A percentile compares a stretch with the other conserved stretches of the same genome.
phyloP scores from a whole-genome alignment of 1,139 yeast species.

The Waltiozyma sp. region DNA sequence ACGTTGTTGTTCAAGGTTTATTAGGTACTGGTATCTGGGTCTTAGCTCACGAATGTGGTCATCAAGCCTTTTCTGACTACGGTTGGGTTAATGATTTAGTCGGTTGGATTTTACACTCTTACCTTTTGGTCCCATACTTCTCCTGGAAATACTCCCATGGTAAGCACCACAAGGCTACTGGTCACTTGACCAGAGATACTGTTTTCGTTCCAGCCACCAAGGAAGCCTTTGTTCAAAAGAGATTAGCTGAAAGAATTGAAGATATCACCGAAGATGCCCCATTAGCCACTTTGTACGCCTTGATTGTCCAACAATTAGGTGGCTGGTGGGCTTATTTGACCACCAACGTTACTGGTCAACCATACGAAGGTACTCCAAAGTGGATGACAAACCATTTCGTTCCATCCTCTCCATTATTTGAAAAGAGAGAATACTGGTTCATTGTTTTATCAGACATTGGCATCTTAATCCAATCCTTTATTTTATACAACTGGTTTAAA shows the following conservation, averaged over 20 bases:
- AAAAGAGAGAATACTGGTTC: slow-evolving; percentile 57
- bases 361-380: slow-evolving; percentile 40
- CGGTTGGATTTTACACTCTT: slow-evolving; percentile 79
- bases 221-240: slow-evolving; percentile 36
- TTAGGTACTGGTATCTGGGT: slow-evolving; percentile 79
- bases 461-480: slow-evolving; percentile 39
- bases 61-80: slow-evolving; percentile 71
- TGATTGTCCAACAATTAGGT: slow-evolving; percentile 62
- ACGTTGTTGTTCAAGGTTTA: slow-evolving; percentile 49
- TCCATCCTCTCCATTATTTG: slow-evolving; percentile 67
- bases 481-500: slow-evolving; percentile 54
- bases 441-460: slow-evolving; percentile 68
- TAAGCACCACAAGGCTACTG: slow-evolving; percentile 84
- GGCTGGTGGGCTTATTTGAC: slow-evolving; percentile 63
- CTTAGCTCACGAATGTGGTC: slow-evolving; percentile 87
- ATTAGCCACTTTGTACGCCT: slow-evolving; percentile 39
- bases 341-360: slow-evolving; percentile 72
- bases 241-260: slow-evolving; percentile 31
- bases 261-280: slow-evolving; percentile 72
- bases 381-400: slow-evolving; percentile 51
- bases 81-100: slow-evolving; percentile 58
- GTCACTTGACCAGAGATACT: slow-evolving; percentile 71
- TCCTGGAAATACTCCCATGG: slow-evolving; percentile 80
- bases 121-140: slow-evolving; percentile 70
- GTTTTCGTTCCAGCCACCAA: slow-evolving; percentile 69